Percentiles rank a stretch among this genome's conserved stretches.
Conservation (phyloP, 1,284 basidiomycete genomes). For the Ceratobasidium sp. region DNA sequence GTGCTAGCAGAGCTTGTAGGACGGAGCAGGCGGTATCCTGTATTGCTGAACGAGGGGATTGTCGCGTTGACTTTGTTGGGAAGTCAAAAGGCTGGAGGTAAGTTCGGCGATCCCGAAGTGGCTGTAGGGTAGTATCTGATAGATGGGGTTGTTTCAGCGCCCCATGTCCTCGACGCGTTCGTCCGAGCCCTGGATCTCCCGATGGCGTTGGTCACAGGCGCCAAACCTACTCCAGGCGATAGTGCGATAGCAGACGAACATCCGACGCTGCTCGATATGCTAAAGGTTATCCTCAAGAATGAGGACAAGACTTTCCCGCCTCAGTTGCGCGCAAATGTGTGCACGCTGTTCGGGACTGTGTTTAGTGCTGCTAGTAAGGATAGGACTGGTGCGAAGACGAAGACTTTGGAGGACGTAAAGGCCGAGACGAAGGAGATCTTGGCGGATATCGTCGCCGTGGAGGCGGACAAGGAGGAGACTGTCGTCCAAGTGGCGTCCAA, state of each 20-base stretch:
- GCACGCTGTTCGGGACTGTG: slow-evolving; percentile 42
- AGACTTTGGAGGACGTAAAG: slow-evolving; percentile 33
- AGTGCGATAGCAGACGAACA: slow-evolving; percentile 57
- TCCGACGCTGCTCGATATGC: slow-evolving; percentile 70
- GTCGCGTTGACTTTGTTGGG: slow-evolving; percentile 83
- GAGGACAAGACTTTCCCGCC: slow-evolving; percentile 48
- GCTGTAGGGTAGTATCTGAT: slow-evolving; percentile 31
- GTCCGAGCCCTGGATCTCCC: slow-evolving; percentile 64
- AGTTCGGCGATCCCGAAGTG: slow-evolving; percentile 49
- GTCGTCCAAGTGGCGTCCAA: slow-evolving; percentile 42
- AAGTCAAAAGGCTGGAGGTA: slow-evolving; percentile 72
- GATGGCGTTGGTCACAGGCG: slow-evolving; percentile 46
- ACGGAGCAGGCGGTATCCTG: slow-evolving; percentile 80
- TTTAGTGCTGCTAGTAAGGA: neutral
- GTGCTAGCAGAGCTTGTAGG: slow-evolving; percentile 78
- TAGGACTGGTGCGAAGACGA: slow-evolving; percentile 6
- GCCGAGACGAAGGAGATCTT: slow-evolving; percentile 25
- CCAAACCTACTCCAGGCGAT: slow-evolving; percentile 51
- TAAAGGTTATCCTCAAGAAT: slow-evolving; percentile 66
- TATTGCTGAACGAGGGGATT: slow-evolving; percentile 90
- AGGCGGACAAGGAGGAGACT: slow-evolving; percentile 39
- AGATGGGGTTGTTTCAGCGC: slow-evolving; percentile 58
- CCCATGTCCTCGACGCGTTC: slow-evolving; percentile 68
- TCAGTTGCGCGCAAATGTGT: slow-evolving; percentile 44
- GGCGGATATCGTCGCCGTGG: slow-evolving; percentile 27